Conservation (phyloP, 208 protist genomes). For the Phytomonas sp. region DNA sequence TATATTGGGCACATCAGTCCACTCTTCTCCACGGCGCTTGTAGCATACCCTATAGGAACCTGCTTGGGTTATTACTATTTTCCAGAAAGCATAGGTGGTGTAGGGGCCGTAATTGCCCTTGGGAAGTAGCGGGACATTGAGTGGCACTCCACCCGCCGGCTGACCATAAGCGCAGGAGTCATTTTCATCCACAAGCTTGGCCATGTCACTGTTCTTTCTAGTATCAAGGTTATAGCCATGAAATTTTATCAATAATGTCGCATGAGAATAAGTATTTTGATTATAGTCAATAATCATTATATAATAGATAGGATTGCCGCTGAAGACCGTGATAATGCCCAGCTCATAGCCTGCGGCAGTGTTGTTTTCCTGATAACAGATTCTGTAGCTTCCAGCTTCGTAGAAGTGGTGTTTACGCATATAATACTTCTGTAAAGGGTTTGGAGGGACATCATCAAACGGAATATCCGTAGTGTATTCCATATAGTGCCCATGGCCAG, state of each 20-base stretch:
- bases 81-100: constrained; percentile 60
- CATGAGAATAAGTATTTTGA: not conserved
- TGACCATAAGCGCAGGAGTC: constrained; percentile 34
- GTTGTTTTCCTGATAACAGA: constrained; percentile 35
- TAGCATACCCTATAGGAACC: constrained; percentile 77
- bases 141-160: constrained; percentile 55
- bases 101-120: constrained; percentile 58
- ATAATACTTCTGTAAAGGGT: constrained; percentile 10
- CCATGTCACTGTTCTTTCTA: constrained; percentile 37
- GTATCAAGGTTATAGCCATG: constrained; percentile 70
- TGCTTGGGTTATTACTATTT: constrained; percentile 24
- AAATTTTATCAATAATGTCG: constrained; percentile 52
- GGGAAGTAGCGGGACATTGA: constrained; percentile 35
- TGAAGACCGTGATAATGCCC: constrained; percentile 48
- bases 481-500: constrained; percentile 10
- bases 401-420: constrained; percentile 26
- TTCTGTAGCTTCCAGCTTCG: constrained; percentile 27
- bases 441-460: not conserved
- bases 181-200: constrained; percentile 59
- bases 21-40: constrained; percentile 26
- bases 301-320: constrained; percentile 64
- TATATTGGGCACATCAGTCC: constrained; percentile 69
- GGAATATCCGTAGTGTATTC: constrained; percentile 24
- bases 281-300: constrained; percentile 32
- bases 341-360: constrained; percentile 17